Evolutionary conservation across 2,329 filamentous ascomycete genomes (phyloP), one percentile per base, ranked within the genome.

Genomic region (Xylariomycetidae sp.): DNA sequence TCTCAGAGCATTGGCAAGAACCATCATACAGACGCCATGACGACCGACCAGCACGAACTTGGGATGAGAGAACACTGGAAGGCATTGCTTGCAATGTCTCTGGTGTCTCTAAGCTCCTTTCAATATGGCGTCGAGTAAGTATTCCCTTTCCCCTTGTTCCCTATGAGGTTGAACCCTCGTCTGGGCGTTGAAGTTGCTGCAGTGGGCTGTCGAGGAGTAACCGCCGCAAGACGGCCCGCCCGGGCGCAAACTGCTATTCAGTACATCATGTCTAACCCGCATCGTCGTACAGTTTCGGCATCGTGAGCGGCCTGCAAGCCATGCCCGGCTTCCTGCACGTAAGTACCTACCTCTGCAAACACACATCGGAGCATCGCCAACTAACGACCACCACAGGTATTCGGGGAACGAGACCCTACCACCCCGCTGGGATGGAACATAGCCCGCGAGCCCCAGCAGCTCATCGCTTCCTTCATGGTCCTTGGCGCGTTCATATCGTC

Each of bases 401-500:
- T 54, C 25, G 53, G 53, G 5, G 17, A 44, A 12, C 27, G 38
- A 25, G 50, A 49, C n/a, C 43, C 50, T 7, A 43, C 41, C 14
- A 45, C 36, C 8, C 38, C 46, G 1, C 30, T 52, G 4, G 51
- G 49, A 3, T 56, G 48, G 38, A 54, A 56, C 25, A 51, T 56
- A 14, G 50, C 54, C 5, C 57, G 63, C 13, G 55, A 56, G 5
- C 55, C 62, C 3, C 65, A 70, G 38, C 67, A 68, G 43, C 58
- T 70, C 16, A 70, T 69, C 37, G 64, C 64, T 5, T 68, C 64
- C 4, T 52, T 69, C 10, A 65, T 70, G 63, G 65, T 64, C 0
- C 59, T 69, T 1, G 67, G 66, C 7, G 63, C 65, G 9, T 68
- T 69, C 41, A 37, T 67, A 16, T 64, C 61, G 23, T 66, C 65